Conservation (phyloP, 768 basidiomycete genomes). For the Kockovaella imperatae region DNA sequence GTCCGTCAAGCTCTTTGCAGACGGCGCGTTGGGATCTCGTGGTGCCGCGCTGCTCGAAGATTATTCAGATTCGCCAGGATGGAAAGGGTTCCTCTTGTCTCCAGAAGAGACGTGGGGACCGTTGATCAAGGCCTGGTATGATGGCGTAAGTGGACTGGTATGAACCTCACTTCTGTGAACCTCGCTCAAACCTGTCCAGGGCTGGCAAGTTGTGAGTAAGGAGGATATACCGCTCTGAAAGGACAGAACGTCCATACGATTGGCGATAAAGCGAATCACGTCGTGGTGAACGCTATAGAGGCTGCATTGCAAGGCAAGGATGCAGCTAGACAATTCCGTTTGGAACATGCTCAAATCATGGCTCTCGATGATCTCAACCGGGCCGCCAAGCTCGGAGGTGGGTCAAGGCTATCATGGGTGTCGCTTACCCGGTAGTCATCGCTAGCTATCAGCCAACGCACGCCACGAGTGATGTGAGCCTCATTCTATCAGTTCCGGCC, state of each 20-base stretch:
- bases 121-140: slow-evolving; percentile 59
- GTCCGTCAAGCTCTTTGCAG: slow-evolving; percentile 46
- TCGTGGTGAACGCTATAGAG: slow-evolving; percentile 78
- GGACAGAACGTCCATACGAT: slow-evolving; percentile 60
- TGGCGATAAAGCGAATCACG: slow-evolving; percentile 71
- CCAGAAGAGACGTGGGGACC: slow-evolving; percentile 52
- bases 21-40: slow-evolving; percentile 86
- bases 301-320: slow-evolving; percentile 47
- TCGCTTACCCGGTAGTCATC: slow-evolving; percentile 55
- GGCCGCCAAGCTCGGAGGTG: slow-evolving; percentile 65
- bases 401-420: slow-evolving; percentile 23
- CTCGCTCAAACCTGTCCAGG: slow-evolving; percentile 30
- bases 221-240: not conserved
- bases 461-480: slow-evolving; percentile 53
- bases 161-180: slow-evolving; percentile 5
- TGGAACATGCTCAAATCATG: slow-evolving; percentile 92
- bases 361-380: slow-evolving; percentile 60
- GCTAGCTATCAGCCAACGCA: slow-evolving; percentile 90
- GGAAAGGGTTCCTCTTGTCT: slow-evolving; percentile 61
- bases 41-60: slow-evolving; percentile 82
- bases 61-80: slow-evolving; percentile 67
- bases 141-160: slow-evolving; percentile 46
- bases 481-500: not conserved
- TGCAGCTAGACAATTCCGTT: slow-evolving; percentile 61
- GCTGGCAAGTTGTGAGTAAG: slow-evolving; percentile 71